Conservation (phyloP, 1,139 yeast species). For the Pichia sp. region DNA sequence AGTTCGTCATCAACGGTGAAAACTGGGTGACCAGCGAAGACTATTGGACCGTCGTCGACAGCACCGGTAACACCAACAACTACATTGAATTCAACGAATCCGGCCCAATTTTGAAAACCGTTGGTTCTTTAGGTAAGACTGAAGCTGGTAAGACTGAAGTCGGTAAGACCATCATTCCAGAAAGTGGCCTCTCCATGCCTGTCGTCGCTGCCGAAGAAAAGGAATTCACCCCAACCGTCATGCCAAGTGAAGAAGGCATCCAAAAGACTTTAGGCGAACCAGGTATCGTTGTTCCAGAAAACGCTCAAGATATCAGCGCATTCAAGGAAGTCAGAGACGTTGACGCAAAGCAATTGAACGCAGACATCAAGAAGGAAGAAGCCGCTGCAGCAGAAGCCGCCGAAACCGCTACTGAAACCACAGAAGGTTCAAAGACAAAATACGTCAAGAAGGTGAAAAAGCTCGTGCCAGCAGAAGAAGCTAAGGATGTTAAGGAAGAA, state of each 20-base stretch:
- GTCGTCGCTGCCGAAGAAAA: conserved; percentile 27
- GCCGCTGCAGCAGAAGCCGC: background rate
- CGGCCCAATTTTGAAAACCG: conserved; percentile 6
- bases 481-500: conserved; percentile 22
- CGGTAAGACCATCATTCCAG: conserved; percentile 48
- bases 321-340: conserved; percentile 45
- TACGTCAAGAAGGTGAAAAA: conserved; percentile 35
- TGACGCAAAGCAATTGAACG: conserved; percentile 49
- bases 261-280: conserved; percentile 55
- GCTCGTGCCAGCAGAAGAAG: conserved; percentile 21
- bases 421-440: conserved; percentile 22
- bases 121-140: conserved; percentile 22
- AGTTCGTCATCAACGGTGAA: conserved; percentile 69
- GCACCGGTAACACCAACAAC: conserved; percentile 62
- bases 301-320: conserved; percentile 49
- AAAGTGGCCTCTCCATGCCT: conserved; percentile 38
- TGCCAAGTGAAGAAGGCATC: conserved; percentile 51
- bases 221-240: conserved; percentile 44
- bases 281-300: conserved; percentile 50
- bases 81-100: conserved; percentile 41
- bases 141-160: conserved; percentile 19
- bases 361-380: conserved; percentile 17
- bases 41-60: conserved; percentile 47
- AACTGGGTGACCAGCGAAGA: conserved; percentile 55
- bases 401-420: conserved; percentile 9